Percentiles rank a stretch among this genome's conserved stretches.
phyloP scores from a whole-genome alignment of 2,329 filamentous ascomycete genomes.

The Alternaria metachromatica region DNA sequence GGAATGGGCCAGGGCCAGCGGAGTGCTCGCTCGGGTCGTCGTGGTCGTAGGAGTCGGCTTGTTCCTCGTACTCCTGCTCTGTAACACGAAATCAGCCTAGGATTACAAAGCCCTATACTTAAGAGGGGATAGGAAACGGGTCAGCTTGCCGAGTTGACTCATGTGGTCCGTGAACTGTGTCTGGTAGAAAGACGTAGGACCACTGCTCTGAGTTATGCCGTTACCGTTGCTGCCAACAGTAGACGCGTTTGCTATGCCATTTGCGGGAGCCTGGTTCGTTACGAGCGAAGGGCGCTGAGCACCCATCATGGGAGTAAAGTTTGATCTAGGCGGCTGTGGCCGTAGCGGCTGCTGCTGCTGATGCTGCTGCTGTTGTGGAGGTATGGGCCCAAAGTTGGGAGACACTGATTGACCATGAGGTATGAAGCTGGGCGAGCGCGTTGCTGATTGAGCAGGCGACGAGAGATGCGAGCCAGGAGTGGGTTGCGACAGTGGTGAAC shows the following conservation, averaged over 20 bases:
- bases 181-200: slow-evolving; percentile 71
- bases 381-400: slow-evolving; percentile 63
- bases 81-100: slow-evolving; percentile 71
- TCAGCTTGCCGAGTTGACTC: slow-evolving; percentile 89
- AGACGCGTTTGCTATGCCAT: slow-evolving; percentile 46
- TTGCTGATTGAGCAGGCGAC: slow-evolving; percentile 65
- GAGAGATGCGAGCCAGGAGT: slow-evolving; percentile 81
- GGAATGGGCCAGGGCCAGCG: slow-evolving; percentile 71
- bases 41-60: slow-evolving; percentile 87
- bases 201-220: slow-evolving; percentile 46
- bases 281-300: slow-evolving; percentile 48
- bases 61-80: slow-evolving; percentile 98
- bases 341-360: slow-evolving; percentile 45
- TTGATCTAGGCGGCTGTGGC: slow-evolving; percentile 57
- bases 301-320: slow-evolving; percentile 53
- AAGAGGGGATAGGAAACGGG: slow-evolving; percentile 58
- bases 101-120: slow-evolving; percentile 67
- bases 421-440: slow-evolving; percentile 67
- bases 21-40: slow-evolving; percentile 70
- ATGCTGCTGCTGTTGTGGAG: slow-evolving; percentile 50
- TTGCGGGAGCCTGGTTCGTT: slow-evolving; percentile 45
- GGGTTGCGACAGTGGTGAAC: slow-evolving; percentile 77
- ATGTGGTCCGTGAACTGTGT: slow-evolving; percentile 93
- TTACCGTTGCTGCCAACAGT: slow-evolving; percentile 46
- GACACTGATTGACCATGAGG: slow-evolving; percentile 67